Evolutionary conservation across 306 rosid genomes (phyloP), one percentile per base, ranked within the genome.

Genomic region (Sesbania bispinosa): DNA sequence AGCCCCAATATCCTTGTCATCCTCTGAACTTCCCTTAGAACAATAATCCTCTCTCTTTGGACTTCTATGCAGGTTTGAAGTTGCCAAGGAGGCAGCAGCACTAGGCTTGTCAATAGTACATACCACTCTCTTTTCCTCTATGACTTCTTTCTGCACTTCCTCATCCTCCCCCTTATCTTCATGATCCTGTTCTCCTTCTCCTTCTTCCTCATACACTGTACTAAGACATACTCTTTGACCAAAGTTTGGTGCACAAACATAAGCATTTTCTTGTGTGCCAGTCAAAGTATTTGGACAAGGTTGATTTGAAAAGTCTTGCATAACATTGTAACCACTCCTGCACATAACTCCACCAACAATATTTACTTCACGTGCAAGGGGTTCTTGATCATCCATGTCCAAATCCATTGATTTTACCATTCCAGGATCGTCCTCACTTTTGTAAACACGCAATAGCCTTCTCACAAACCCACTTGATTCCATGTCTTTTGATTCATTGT

Each of bases 401-500:
- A 95, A 80, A 69, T 95, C 99, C 98, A 93, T 90, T 6, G 98
- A 92, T 82, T 92, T 90, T 41, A 93, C 97, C 97, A 88, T 95
- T 69, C 86, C 86, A 30, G 84, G 89, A 48, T 87, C 95, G 3
- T 84, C 96, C 79, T 77, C 88, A 64, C 87, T 94, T 54, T 84
- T 77, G 86, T 89, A 89, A 5, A 92, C 71, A 41, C 88, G 86
- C 69, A 95, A 9, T 27, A 95, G 79, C 82, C 92, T 88, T 69
- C 65, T 86, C 26, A 74, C 89, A 55, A 95, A 82, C 51, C 96
- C 88, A 53, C 79, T 85, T 55, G 92, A 77, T 61, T 88, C 98
- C 59, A 71, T 71, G 10, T 89, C 93, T 80, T 80, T 86, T 5
- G 80, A 65, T 30, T 65, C 80, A 20, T 57, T 79, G 35, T 32